phyloP scores from a whole-genome alignment of 2,329 filamentous ascomycete genomes.

The Ceratocystis ficicola region DNA sequence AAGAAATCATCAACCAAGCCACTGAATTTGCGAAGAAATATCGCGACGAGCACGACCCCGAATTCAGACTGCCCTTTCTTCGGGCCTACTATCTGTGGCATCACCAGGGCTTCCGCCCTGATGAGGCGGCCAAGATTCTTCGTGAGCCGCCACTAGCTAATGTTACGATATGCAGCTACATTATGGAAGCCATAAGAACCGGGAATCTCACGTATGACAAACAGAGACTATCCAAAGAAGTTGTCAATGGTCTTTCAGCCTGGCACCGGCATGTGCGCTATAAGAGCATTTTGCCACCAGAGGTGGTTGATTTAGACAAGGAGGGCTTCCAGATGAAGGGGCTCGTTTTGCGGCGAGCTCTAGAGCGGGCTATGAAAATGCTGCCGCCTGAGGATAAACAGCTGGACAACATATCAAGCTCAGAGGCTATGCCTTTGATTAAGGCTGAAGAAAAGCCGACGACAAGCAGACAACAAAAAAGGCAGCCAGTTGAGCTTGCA shows the following conservation, averaged over 20 bases:
- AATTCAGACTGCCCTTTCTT: constrained; percentile 29
- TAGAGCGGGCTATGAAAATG: constrained; percentile 15
- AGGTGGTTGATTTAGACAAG: constrained; percentile 10
- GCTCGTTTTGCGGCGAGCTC: constrained; percentile 9
- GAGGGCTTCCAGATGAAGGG: constrained; percentile 16
- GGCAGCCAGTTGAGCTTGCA: background rate
- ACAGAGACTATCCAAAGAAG: constrained; percentile 34
- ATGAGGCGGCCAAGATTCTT: constrained; percentile 42
- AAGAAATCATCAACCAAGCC: constrained; percentile 4
- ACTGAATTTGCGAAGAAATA: constrained; percentile 5
- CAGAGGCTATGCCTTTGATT: background rate
- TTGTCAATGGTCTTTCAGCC: constrained; percentile 29
- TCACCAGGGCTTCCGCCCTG: constrained; percentile 38
- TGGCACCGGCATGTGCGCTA: constrained; percentile 20
- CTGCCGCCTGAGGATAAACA: constrained; percentile 11
- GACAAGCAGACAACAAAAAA: background rate
- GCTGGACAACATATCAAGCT: background rate
- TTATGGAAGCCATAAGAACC: constrained; percentile 42
- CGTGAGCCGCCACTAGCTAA: constrained; percentile 47
- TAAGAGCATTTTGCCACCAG: constrained; percentile 17
- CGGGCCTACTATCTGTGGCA: constrained; percentile 56
- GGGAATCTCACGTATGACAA: constrained; percentile 42
- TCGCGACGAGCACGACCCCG: background rate
- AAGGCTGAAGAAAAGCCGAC: background rate
- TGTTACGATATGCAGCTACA: constrained; percentile 45